Evolutionary conservation across 768 basidiomycete genomes (phyloP).

Genomic region (Nidula microcarpa): DNA sequence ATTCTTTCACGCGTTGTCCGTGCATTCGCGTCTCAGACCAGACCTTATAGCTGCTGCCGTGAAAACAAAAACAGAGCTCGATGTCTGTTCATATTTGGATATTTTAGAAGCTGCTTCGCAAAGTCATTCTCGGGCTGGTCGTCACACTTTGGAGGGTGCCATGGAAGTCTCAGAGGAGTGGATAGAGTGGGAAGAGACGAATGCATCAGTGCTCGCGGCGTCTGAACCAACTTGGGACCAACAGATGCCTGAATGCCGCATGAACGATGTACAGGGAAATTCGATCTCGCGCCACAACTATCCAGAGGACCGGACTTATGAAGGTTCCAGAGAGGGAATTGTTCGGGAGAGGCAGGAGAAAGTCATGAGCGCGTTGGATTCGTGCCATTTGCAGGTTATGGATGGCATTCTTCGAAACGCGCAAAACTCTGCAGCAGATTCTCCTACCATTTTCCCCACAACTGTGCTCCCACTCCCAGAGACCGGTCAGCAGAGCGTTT

Average conservation of each 20-base stretch:
- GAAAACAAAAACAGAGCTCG: constrained; percentile 60
- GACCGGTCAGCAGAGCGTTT: neutral
- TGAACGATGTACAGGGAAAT: neutral
- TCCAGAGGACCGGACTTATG: neutral
- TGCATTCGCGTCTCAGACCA: constrained; percentile 69
- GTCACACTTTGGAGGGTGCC: constrained; percentile 29
- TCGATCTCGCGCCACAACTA: neutral
- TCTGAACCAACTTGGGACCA: constrained; percentile 24
- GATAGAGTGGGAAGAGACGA: constrained; percentile 44
- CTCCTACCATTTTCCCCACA: neutral
- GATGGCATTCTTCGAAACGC: constrained; percentile 15
- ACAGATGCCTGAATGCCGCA: neutral
- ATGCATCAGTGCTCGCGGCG: constrained; percentile 24
- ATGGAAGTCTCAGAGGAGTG: constrained; percentile 50
- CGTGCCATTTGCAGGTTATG: constrained; percentile 18
- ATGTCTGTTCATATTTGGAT: constrained; percentile 68
- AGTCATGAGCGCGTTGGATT: neutral
- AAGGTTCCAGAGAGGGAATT: neutral
- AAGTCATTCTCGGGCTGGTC: neutral
- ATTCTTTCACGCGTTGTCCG: constrained; percentile 68
- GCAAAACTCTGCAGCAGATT: constrained; percentile 3
- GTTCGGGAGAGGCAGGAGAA: neutral
- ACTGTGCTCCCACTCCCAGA: neutral
- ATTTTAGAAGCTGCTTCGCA: constrained; percentile 38
- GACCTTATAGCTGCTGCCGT: constrained; percentile 72